Evolutionary conservation across 202 grass and related monocot species (phyloP), one percentile per base, ranked within the genome.

Genomic region (Dendrocalamus latiflorus): DNA sequence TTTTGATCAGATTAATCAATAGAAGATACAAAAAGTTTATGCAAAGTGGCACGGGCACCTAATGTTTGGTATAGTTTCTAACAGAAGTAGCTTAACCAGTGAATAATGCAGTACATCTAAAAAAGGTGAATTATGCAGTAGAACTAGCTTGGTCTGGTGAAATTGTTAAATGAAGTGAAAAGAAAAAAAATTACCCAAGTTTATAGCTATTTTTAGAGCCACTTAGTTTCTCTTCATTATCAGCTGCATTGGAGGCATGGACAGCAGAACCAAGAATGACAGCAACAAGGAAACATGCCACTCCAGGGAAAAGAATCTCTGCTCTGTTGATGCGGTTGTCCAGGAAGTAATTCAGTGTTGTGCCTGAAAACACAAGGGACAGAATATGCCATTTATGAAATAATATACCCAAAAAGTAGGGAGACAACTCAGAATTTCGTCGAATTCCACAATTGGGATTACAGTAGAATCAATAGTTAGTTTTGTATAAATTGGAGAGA

Each of bases 251-350:
- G 72, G 96, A 99, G 75, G 93, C 85, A 70, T 99, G 91, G 28
- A 99, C 93, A 61, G 75, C 83, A 6, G 96, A 99, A 10, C 96
- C 96, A 34, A 99, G 91, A 86, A 94, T 89, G 36, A 93, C 96
- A 37, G 93, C 96, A 76, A 99, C 57, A 64, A 99, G 77, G 84
- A 99, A 99, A 78, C 91, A 99, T 37, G 21, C 96, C 26, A 95
- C 96, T 65, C 96, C 96, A 12, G 93, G 72, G 66, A 99, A 99
- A 78, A 99, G 91, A 90, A 99, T 93, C 74, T 95, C 93, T 44
- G 93, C 93, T 44, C 22, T 90, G 81, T 95, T 99, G 79, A 99
- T 95, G 34, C 86, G 91, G 67, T 91, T 83, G 76, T 99, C 96
- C 22, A 99, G 89, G 86, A 95, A 95, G 78, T 98, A 98, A 57